These are phyloP conservation scores for Aspergillus sp. DNA, from an alignment of 2,329 filamentous ascomycete genomes.

Conservation along the genomic window DNA sequence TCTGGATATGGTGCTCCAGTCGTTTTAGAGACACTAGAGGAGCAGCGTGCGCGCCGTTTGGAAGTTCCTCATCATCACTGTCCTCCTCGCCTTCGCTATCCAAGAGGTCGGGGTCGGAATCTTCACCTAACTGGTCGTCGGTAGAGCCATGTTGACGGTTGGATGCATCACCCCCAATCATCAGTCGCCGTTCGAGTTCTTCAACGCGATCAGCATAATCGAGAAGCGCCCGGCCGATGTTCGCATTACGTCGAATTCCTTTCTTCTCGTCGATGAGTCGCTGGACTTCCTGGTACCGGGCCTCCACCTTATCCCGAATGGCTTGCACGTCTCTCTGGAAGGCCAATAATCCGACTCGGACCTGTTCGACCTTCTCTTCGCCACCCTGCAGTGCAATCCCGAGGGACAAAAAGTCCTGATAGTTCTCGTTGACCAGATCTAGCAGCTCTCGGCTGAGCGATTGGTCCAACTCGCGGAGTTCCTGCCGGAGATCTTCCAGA, in stretches of 20 bases:
- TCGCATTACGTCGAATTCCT: constrained; percentile 61
- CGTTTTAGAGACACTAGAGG: constrained; percentile 39
- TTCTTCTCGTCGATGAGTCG: constrained; percentile 65
- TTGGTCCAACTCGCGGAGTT: constrained; percentile 76
- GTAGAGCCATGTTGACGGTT: constrained; percentile 13
- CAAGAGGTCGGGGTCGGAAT: constrained; percentile 35
- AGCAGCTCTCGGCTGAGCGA: constrained; percentile 81
- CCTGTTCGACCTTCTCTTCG: constrained; percentile 86
- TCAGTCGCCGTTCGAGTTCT: constrained; percentile 66
- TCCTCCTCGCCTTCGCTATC: constrained; percentile 31
- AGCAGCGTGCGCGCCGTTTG: constrained; percentile 33
- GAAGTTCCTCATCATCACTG: constrained; percentile 40
- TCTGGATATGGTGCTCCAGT: constrained; percentile 55
- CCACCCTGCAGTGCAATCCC: constrained; percentile 80
- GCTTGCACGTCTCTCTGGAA: constrained; percentile 80
- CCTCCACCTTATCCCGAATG: constrained; percentile 64
- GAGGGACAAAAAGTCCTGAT: constrained; percentile 82
- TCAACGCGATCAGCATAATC: constrained; percentile 46
- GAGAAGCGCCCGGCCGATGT: constrained; percentile 52
- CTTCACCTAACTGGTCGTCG: constrained; percentile 26
- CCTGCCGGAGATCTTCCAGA: constrained; percentile 84
- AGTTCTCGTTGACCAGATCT: constrained; percentile 93
- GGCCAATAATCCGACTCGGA: constrained; percentile 79
- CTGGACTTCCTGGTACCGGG: constrained; percentile 62
- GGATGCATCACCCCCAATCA: constrained; percentile 53